phyloP scores from a whole-genome alignment of 2,329 filamentous ascomycete species.

The Epichloe gansuensis region DNA sequence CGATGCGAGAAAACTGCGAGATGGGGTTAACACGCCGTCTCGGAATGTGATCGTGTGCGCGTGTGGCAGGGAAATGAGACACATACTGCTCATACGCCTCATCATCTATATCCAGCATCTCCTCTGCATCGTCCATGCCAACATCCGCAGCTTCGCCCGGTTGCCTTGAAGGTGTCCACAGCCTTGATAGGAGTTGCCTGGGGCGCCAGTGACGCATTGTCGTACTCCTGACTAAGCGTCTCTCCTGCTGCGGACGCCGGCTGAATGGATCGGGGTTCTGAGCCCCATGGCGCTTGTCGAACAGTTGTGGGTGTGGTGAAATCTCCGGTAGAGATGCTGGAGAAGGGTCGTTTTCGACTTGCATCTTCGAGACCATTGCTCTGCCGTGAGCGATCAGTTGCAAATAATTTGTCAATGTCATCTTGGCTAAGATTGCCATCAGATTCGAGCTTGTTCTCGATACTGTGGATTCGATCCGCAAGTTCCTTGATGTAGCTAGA shows the following conservation, averaged over 20 bases:
- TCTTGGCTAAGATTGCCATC: slow-evolving; percentile 33
- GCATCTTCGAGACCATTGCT: slow-evolving; percentile 18
- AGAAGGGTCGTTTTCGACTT: slow-evolving; percentile 34
- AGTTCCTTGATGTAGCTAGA: slow-evolving; percentile 80
- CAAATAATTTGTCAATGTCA: slow-evolving; percentile 32
- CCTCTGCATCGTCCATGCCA: slow-evolving; percentile 14
- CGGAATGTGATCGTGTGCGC: not conserved
- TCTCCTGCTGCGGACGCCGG: slow-evolving; percentile 26
- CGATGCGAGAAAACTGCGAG: slow-evolving; percentile 44
- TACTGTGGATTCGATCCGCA: slow-evolving; percentile 68
- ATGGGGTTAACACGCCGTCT: not conserved
- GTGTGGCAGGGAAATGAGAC: not conserved
- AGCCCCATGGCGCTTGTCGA: slow-evolving; percentile 34
- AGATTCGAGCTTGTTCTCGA: slow-evolving; percentile 64
- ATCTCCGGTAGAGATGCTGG: slow-evolving; percentile 32
- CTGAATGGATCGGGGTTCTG: slow-evolving; percentile 34
- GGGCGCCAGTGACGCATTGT: slow-evolving; percentile 32
- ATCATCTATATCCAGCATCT: slow-evolving; percentile 24
- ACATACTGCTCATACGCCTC: slow-evolving; percentile 33
- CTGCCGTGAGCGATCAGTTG: slow-evolving; percentile 20
- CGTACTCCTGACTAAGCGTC: slow-evolving; percentile 20
- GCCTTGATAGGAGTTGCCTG: slow-evolving; percentile 29
- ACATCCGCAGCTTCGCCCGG: slow-evolving; percentile 23
- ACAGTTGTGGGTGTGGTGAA: slow-evolving; percentile 28
- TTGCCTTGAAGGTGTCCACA: slow-evolving; percentile 25